These are phyloP conservation scores for Trypanosoma melophagium DNA, from an alignment of 208 protist genomes.

Conservation along the genomic window DNA sequence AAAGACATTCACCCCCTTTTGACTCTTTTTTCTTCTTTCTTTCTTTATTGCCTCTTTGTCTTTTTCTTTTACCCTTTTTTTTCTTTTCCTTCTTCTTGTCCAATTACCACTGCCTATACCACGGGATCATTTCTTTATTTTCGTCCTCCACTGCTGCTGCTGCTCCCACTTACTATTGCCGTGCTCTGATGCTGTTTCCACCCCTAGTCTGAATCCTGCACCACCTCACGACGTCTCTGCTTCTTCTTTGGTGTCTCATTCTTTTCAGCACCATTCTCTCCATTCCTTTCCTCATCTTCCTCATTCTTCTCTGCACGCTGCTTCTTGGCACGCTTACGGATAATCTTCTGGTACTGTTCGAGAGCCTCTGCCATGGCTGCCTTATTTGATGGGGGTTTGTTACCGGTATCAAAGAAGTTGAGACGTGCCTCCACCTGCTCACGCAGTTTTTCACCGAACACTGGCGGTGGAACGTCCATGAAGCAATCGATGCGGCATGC, in stretches of 20 bases:
- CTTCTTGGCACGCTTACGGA: conserved; percentile 67
- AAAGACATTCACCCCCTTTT: no score
- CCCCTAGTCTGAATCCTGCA: conserved; percentile 59
- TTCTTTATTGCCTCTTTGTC: neutral
- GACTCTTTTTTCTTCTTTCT: conserved; percentile 11
- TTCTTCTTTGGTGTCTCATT: conserved; percentile 53
- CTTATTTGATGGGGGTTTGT: conserved; percentile 93
- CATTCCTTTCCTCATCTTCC: conserved; percentile 21
- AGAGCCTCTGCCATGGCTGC: conserved; percentile 96
- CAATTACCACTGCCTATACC: no score
- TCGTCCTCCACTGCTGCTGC: conserved; percentile 2
- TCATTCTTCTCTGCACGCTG: conserved; percentile 13
- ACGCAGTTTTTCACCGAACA: conserved; percentile 95
- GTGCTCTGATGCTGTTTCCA: neutral
- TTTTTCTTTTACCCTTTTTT: neutral
- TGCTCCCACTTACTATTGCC: neutral
- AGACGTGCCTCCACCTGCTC: conserved; percentile 98
- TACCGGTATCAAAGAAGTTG: conserved; percentile 97
- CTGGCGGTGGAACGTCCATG: conserved; percentile 84
- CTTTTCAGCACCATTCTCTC: conserved; percentile 34
- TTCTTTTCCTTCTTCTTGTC: no score
- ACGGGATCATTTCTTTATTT: no score
- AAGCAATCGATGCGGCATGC: conserved; percentile 98
- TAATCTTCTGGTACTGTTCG: conserved; percentile 81
- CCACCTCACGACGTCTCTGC: conserved; percentile 56